A percentile compares a stretch with the other conserved stretches of the same genome.
phyloP scores from a whole-genome alignment of 305 asterid species.

The Fraxinus platypoda region DNA sequence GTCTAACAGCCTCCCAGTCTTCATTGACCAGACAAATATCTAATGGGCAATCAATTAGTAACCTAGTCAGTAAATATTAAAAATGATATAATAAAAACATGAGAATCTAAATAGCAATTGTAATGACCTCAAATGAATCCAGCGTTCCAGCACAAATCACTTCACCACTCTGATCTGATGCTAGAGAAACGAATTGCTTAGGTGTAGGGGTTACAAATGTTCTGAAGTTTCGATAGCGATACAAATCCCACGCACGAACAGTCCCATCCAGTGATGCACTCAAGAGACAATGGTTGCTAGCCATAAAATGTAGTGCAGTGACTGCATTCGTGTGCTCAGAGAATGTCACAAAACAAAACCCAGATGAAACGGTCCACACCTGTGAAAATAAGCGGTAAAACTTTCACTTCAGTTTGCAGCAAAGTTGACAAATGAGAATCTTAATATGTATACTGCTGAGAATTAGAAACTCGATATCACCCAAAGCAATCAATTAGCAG shows the following conservation, averaged over 20 bases:
- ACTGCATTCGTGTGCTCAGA: conserved; percentile 93
- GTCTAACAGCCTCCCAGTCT: conserved; percentile 84
- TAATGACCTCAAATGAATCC: conserved; percentile 89
- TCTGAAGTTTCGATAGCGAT: conserved; percentile 88
- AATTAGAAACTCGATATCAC: not conserved
- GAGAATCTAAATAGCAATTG: conserved; percentile 23
- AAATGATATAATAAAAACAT: not conserved
- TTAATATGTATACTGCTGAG: not conserved
- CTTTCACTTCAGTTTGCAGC: conserved; percentile 8
- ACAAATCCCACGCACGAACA: conserved; percentile 94
- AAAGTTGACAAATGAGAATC: not conserved
- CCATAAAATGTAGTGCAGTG: conserved; percentile 90
- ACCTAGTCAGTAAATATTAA: conserved; percentile 27
- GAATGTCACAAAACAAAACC: conserved; percentile 89
- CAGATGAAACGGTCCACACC: conserved; percentile 97
- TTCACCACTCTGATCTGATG: conserved; percentile 97
- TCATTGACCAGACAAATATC: conserved; percentile 99
- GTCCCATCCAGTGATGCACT: conserved; percentile 99
- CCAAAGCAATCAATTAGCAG: not conserved
- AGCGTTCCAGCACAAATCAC: conserved; percentile 98
- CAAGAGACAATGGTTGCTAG: conserved; percentile 77
- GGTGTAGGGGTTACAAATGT: conserved; percentile 91
- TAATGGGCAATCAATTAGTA: conserved; percentile 28
- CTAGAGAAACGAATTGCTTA: conserved; percentile 91
- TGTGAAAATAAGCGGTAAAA: conserved; percentile 33